Evolutionary conservation across 2,329 filamentous ascomycete species (phyloP).

Genomic region (Fusarium vanettenii): DNA sequence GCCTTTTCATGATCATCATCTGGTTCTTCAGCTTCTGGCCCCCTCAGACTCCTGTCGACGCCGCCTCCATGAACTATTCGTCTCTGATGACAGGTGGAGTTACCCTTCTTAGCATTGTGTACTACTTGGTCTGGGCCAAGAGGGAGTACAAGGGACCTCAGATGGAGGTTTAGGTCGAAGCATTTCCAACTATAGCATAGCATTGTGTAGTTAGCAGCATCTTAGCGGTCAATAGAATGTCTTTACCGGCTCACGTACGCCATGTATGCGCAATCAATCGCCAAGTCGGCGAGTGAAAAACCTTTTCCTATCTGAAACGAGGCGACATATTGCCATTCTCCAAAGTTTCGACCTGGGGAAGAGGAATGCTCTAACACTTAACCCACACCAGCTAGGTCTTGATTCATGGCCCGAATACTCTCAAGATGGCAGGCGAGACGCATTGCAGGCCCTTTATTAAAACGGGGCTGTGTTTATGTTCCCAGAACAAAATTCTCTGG

Average conservation of each 20-base stretch:
- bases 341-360: background rate
- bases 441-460: background rate
- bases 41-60: conserved; percentile 37
- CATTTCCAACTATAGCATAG: background rate
- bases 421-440: background rate
- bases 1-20: conserved; percentile 63
- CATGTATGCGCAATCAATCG: background rate
- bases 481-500: background rate
- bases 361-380: background rate
- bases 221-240: background rate
- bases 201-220: background rate
- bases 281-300: background rate
- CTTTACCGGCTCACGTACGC: background rate
- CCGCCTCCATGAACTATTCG: conserved; percentile 58
- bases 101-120: conserved; percentile 56
- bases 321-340: background rate
- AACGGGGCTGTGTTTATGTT: background rate
- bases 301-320: background rate
- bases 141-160: conserved; percentile 58
- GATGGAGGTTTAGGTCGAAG: conserved; percentile 26
- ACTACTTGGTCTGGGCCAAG: conserved; percentile 56
- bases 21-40: conserved; percentile 67
- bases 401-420: background rate
- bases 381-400: background rate
- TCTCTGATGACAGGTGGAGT: conserved; percentile 56